Percentiles rank a stretch among this genome's conserved stretches.
These are phyloP conservation scores for Catenaria anguillulae DNA, from an alignment of 371 early-diverging fungal genomes.

Conservation along the genomic window DNA sequence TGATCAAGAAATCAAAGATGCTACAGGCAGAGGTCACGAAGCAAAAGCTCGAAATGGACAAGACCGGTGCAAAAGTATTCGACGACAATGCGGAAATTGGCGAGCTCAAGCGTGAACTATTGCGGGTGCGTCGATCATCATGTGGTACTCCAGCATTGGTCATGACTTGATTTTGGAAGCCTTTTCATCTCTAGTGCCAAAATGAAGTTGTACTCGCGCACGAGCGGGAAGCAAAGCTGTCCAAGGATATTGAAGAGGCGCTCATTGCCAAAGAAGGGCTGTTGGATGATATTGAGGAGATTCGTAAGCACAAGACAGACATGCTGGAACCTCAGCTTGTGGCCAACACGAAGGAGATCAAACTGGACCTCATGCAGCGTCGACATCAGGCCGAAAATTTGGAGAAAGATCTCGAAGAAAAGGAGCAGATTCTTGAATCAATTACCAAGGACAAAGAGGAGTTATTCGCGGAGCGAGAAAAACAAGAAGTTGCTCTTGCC, in stretches of 20 bases:
- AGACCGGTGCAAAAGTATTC: slow-evolving; percentile 23
- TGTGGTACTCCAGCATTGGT: not conserved
- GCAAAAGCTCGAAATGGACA: slow-evolving; percentile 32
- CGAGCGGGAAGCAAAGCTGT: slow-evolving; percentile 25
- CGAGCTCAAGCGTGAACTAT: slow-evolving; percentile 34
- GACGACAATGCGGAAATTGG: slow-evolving; percentile 32
- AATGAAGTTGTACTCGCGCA: slow-evolving; percentile 32
- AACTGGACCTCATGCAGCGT: slow-evolving; percentile 33
- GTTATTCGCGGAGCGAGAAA: slow-evolving; percentile 32
- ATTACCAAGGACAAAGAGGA: slow-evolving; percentile 29
- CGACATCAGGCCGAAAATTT: slow-evolving; percentile 38
- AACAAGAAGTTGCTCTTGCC: slow-evolving; percentile 23
- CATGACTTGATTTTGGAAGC: not conserved
- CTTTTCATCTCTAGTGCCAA: slow-evolving; percentile 19
- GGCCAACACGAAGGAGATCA: slow-evolving; percentile 36
- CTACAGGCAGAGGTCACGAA: slow-evolving; percentile 23
- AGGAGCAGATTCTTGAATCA: slow-evolving; percentile 26
- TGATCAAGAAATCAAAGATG: slow-evolving; percentile 22
- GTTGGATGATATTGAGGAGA: slow-evolving; percentile 34
- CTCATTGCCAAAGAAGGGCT: slow-evolving; percentile 19
- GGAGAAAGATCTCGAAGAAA: slow-evolving; percentile 41
- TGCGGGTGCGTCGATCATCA: slow-evolving; percentile 24
- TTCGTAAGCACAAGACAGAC: slow-evolving; percentile 37
- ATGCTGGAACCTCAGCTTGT: slow-evolving; percentile 44
- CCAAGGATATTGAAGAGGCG: slow-evolving; percentile 28